These are phyloP conservation scores for Pilobolus umbonatus DNA, from an alignment of 192 early-diverging fungal species.

Conservation along the genomic window DNA sequence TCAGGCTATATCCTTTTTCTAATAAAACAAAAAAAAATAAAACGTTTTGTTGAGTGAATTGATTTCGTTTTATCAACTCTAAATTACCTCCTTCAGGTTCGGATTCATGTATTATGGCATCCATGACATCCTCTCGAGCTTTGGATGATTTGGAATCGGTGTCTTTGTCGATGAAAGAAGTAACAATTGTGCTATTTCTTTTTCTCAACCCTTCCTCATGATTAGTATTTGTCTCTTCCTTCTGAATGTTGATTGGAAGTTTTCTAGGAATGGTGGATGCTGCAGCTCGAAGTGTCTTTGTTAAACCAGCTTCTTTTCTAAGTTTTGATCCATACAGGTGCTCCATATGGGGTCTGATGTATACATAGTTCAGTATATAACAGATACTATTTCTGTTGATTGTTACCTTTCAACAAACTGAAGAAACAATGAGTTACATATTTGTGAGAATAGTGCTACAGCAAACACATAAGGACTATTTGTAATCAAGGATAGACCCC, in stretches of 20 bases:
- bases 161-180: too few relatives aligned
- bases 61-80: too few relatives aligned
- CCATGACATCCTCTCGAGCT: too few relatives aligned
- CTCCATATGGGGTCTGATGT: slow-evolving; percentile 76
- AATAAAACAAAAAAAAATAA: too few relatives aligned
- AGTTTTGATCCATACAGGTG: slow-evolving; percentile 83
- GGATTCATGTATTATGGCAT: too few relatives aligned
- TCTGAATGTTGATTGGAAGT: slow-evolving; percentile 38
- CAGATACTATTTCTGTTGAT: background rate
- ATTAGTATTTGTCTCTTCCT: slow-evolving; percentile 16
- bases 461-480: slow-evolving; percentile 75
- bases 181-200: too few relatives aligned
- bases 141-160: too few relatives aligned
- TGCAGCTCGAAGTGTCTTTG: slow-evolving; percentile 57
- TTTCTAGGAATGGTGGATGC: slow-evolving; percentile 51
- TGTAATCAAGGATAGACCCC: slow-evolving; percentile 84
- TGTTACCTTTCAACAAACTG: slow-evolving; percentile 67
- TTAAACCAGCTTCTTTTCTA: slow-evolving; percentile 75
- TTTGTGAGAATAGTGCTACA: slow-evolving; percentile 78
- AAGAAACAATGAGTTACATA: slow-evolving; percentile 77
- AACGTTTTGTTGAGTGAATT: too few relatives aligned
- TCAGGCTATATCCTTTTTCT: background rate
- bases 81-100: too few relatives aligned
- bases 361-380: background rate
- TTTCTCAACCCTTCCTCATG: too few relatives aligned